Conservation (phyloP, 2,329 filamentous ascomycete species). For the Capronia epimyces region DNA sequence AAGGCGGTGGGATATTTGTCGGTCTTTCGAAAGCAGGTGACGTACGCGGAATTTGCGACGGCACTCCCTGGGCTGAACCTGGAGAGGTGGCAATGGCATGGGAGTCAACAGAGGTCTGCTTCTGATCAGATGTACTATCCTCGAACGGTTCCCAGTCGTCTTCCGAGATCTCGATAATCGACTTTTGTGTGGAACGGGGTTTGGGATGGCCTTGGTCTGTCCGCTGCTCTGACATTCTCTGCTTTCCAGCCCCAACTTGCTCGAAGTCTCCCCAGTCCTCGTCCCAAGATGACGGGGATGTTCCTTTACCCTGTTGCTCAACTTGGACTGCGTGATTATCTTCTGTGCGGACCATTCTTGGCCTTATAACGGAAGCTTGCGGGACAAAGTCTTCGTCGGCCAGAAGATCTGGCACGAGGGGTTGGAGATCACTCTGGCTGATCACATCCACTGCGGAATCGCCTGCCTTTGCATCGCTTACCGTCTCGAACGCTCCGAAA, state of each 20-base stretch:
- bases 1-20: conserved; percentile 83
- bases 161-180: conserved; percentile 33
- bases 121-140: conserved; percentile 32
- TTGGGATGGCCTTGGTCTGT: too few relatives aligned
- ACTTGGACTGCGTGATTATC: background rate
- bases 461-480: conserved; percentile 27
- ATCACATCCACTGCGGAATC: background rate
- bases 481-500: conserved; percentile 63
- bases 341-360: background rate
- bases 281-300: conserved; percentile 24
- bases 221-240: background rate
- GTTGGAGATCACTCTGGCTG: background rate
- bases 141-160: conserved; percentile 54
- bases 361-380: background rate
- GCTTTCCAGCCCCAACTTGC: background rate
- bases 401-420: conserved; percentile 5
- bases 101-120: background rate
- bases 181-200: background rate
- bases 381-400: background rate
- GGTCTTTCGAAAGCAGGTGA: conserved; percentile 49
- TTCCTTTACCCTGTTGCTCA: background rate
- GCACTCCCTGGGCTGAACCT: background rate
- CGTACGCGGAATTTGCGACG: background rate
- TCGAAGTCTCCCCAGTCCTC: conserved; percentile 47
- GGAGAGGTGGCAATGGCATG: background rate